These are phyloP conservation scores for Ormosia semicastrata DNA, from an alignment of 306 rosid genomes.

Conservation along the genomic window DNA sequence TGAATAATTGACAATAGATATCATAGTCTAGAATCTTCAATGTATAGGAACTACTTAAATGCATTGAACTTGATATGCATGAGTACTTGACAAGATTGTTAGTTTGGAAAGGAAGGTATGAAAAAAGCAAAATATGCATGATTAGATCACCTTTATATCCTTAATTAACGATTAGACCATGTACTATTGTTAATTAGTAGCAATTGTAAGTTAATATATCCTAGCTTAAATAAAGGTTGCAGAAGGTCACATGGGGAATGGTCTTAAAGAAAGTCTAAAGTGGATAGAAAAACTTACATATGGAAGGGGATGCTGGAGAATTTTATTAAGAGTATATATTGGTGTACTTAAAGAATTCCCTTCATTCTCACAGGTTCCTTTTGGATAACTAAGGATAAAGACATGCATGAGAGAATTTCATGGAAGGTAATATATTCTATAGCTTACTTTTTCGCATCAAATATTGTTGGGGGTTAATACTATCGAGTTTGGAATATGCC, in stretches of 20 bases:
- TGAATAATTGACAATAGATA: constrained; percentile 21
- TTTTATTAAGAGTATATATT: not conserved
- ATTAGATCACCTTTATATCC: constrained; percentile 8
- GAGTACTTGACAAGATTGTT: constrained; percentile 15
- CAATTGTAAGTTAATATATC: not conserved
- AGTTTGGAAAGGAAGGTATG: constrained; percentile 19
- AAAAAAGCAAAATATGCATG: not conserved
- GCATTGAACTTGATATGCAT: constrained; percentile 24
- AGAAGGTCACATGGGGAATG: constrained; percentile 25
- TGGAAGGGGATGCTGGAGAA: constrained; percentile 18
- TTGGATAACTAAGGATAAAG: constrained; percentile 50
- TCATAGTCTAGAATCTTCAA: constrained; percentile 4
- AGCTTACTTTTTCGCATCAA: constrained; percentile 28
- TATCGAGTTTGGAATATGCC: constrained; percentile 17
- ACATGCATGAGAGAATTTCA: constrained; percentile 23
- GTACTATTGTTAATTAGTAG: not conserved
- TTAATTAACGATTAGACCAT: not conserved
- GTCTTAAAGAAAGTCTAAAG: constrained; percentile 14
- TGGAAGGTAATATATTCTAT: constrained; percentile 35
- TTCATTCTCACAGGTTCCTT: constrained; percentile 40
- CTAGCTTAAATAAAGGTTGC: constrained; percentile 5
- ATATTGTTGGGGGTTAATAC: constrained; percentile 4
- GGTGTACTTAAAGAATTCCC: constrained; percentile 10
- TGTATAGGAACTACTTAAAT: constrained; percentile 5
- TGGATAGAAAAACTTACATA: not conserved